A percentile compares a stretch with the other conserved stretches of the same genome.
Evolutionary conservation across 2,329 filamentous ascomycete species (phyloP).

Genomic region (Calonectria multiphialidica): DNA sequence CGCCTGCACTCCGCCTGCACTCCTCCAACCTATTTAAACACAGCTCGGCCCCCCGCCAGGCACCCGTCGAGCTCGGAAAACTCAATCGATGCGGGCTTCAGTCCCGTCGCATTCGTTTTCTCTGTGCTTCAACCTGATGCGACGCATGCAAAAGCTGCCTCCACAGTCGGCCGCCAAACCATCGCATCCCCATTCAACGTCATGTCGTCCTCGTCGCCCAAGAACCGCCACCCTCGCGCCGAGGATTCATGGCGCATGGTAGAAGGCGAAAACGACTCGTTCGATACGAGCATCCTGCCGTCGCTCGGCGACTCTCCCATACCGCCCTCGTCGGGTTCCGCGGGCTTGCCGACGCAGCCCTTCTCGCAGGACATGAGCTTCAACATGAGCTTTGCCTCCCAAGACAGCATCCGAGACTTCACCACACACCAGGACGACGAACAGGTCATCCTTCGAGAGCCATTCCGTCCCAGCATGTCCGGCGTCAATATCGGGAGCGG

Average conservation of each 20-base stretch:
- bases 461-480: constrained; percentile 67
- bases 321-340: constrained; percentile 50
- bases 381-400: constrained; percentile 58
- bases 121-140: constrained; percentile 8
- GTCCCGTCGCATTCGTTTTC: constrained; percentile 13
- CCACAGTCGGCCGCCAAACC: not conserved
- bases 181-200: not conserved
- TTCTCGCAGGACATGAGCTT: constrained; percentile 52
- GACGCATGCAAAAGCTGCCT: not conserved
- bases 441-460: constrained; percentile 65
- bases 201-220: constrained; percentile 39
- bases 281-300: constrained; percentile 66
- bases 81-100: constrained; percentile 18
- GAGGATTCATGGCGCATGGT: constrained; percentile 72
- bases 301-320: constrained; percentile 52
- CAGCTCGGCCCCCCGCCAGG: not conserved
- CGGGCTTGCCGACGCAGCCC: constrained; percentile 59
- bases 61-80: constrained; percentile 3
- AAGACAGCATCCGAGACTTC: constrained; percentile 69
- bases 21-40: constrained; percentile 16
- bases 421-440: constrained; percentile 66
- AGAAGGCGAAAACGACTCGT: constrained; percentile 71
- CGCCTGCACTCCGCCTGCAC: not conserved
- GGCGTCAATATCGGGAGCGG: constrained; percentile 46
- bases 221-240: constrained; percentile 47